These are phyloP conservation scores for Ampelocalamus luodianensis DNA, from an alignment of 176 grass and related monocot genomes.

Conservation along the genomic window DNA sequence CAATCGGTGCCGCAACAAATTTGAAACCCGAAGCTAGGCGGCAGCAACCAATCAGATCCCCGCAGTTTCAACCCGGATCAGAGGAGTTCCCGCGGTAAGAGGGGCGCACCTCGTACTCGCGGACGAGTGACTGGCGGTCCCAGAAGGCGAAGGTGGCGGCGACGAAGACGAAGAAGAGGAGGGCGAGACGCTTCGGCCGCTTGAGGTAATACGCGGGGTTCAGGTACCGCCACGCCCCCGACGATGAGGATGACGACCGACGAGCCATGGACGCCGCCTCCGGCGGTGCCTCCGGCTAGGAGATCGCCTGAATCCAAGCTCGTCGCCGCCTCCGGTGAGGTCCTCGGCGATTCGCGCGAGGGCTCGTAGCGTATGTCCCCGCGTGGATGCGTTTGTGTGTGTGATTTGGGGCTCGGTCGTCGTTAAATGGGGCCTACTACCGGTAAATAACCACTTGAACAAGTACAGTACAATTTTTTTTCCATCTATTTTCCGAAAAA, in stretches of 20 bases:
- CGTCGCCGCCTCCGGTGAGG: slow-evolving; percentile 45
- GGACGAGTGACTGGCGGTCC: slow-evolving; percentile 87
- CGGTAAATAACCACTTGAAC: slow-evolving; percentile 40
- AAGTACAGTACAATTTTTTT: not conserved
- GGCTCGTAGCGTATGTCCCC: slow-evolving; percentile 21
- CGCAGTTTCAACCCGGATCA: slow-evolving; percentile 29
- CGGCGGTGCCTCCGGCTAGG: slow-evolving; percentile 14
- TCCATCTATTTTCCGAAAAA: not conserved
- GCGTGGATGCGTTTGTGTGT: not conserved
- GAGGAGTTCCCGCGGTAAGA: not conserved
- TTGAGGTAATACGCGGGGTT: slow-evolving; percentile 96
- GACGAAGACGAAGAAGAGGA: slow-evolving; percentile 94
- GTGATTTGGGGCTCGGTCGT: slow-evolving; percentile 34
- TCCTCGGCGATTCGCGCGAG: slow-evolving; percentile 49
- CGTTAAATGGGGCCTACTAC: slow-evolving; percentile 44
- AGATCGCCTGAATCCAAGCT: slow-evolving; percentile 53
- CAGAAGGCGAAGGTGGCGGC: slow-evolving; percentile 82
- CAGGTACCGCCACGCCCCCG: slow-evolving; percentile 72
- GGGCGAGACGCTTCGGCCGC: slow-evolving; percentile 87
- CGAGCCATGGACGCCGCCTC: slow-evolving; percentile 43
- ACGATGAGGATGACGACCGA: slow-evolving; percentile 67
- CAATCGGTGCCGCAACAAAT: slow-evolving; percentile 14
- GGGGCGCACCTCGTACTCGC: slow-evolving; percentile 79
- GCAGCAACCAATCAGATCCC: slow-evolving; percentile 53
- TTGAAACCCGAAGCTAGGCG: slow-evolving; percentile 10